Evolutionary conservation across 2,329 filamentous ascomycete genomes (phyloP), one percentile per base, ranked within the genome.

Genomic region (Aspergillus neotritici): DNA sequence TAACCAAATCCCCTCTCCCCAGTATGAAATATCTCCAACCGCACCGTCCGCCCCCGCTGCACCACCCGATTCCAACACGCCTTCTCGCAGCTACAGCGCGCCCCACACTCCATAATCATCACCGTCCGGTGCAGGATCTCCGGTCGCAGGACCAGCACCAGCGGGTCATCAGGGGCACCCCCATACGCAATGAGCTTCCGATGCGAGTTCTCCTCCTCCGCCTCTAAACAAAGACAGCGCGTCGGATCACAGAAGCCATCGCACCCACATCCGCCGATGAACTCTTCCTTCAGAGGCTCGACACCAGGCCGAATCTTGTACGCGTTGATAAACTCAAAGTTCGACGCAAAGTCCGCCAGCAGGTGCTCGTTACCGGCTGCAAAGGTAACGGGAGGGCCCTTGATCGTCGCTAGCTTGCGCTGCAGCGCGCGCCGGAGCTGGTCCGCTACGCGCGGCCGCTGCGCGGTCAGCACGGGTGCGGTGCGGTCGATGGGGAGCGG

Each of bases 1-100:
- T 37, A 56, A 65, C 66, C 68, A 31, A 71, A 71, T 2, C 70
- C 70, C 38, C 70, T 64, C 21, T 52, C 48, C 0, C 56, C 55
- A 0, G 70, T 71, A 34, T 68, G 46, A 35, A 73, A 73, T 5
- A 73, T 68, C 34, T 73, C 63, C 0, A 72, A 46, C 1, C 55
- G 52, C 1, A 73, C 49, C 1, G 57, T 66, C 4, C 70, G 55
- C 0, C 70, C 69, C 6, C 57, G 56, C 34, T 68, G 62, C 3
- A 71, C 66, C 0, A 72, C 64, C 5, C 65, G 60, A 40, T 72
- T 72, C 62, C 60, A 66, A 45, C 70, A 73, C 1, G 40, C 39
- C 1, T 50, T 44, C 1, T 48, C 47, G 33, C 70, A 73, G 4
- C 41, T 43, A 39, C 70, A 73, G 5, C 55, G 50, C 1, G 53